Base-by-base conservation (phyloP, 345 rosid genomes). In the Hypericum perforatum region DNA sequence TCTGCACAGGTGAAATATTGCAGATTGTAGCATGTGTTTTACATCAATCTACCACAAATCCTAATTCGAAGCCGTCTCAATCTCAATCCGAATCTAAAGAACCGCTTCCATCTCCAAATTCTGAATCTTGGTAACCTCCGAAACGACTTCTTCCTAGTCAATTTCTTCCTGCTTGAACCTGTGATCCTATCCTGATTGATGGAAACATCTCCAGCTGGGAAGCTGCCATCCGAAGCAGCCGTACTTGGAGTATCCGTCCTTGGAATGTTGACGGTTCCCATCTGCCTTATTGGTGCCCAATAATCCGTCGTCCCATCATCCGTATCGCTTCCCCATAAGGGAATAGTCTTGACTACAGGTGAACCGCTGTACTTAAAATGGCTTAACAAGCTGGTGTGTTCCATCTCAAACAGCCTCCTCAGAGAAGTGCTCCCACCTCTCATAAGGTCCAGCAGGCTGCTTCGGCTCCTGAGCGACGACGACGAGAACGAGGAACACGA, bases 331-430 rank as follows among this genome's bases (percentile, higher is more conserved):
- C 74, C 79, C 83, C 80, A 75, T 41, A 75, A 37, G 15, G 66
- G 75, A 41, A 77, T 57, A 37, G 81, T 22, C 73, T 71, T 79
- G 5, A 38, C 48, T 0, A 65, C 3, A 0, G 85, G 81, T 0
- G 81, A 67, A 41, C 69, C 76, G 16, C 77, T 69, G 64, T 75
- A 79, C 43, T 67, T 50, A 53, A 79, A 76, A 66, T 73, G 66
- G 13, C 60, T 66, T 9, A 73, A 68, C 59, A 79, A 71, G 65
- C 76, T 64, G 0, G 78, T 73, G 36, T 73, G 81, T 52, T 77
- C 79, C 78, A 67, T 82, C 56, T 75, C 76, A 49, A 73, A 75
- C 11, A 82, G 57, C 63, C 89, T 77, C 65, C 45, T 42, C 16
- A 75, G 16, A 38, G 81, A 75, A 0, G 74, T 62, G 67, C 67